These are phyloP conservation scores for Agaricus subrufescens DNA, from an alignment of 768 basidiomycete species.

Conservation along the genomic window DNA sequence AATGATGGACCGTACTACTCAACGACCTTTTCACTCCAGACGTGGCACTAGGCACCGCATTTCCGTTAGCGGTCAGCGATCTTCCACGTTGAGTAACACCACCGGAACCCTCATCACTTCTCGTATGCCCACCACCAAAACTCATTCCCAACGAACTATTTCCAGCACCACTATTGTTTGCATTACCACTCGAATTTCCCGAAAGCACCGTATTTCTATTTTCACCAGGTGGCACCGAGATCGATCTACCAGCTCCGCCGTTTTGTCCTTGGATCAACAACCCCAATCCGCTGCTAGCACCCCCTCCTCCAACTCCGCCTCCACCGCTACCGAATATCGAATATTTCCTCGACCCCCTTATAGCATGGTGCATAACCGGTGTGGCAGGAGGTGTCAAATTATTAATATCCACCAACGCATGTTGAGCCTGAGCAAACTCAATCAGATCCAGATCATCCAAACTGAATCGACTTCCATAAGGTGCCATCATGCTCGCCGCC, in stretches of 20 bases:
- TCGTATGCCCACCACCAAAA: not conserved
- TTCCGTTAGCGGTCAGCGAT: not conserved
- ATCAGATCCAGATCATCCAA: constrained; percentile 6
- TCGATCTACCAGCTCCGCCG: not conserved
- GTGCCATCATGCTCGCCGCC: too few relatives aligned
- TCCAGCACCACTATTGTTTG: constrained; percentile 31
- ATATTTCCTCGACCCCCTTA: constrained; percentile 4
- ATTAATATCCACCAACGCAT: constrained; percentile 5
- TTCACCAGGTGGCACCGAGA: constrained; percentile 37
- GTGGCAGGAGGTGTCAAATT: constrained; percentile 9
- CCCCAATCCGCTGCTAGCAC: not conserved
- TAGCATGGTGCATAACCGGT: constrained; percentile 8
- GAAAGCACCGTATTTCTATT: constrained; percentile 26
- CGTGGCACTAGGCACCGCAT: not conserved
- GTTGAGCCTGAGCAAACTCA: constrained; percentile 1
- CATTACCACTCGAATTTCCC: not conserved
- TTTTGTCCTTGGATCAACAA: not conserved
- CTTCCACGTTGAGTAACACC: constrained; percentile 1
- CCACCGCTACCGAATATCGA: not conserved
- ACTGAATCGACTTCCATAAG: constrained; percentile 3
- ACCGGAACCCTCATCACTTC: not conserved
- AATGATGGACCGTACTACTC: constrained; percentile 11
- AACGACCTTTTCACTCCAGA: constrained; percentile 5
- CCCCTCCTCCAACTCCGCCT: not conserved
- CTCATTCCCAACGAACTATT: constrained; percentile 12